Percentiles rank a stretch among this genome's conserved stretches.
Conservation (phyloP, 2,329 filamentous ascomycete species). For the Clarireedia homoeocarpa region DNA sequence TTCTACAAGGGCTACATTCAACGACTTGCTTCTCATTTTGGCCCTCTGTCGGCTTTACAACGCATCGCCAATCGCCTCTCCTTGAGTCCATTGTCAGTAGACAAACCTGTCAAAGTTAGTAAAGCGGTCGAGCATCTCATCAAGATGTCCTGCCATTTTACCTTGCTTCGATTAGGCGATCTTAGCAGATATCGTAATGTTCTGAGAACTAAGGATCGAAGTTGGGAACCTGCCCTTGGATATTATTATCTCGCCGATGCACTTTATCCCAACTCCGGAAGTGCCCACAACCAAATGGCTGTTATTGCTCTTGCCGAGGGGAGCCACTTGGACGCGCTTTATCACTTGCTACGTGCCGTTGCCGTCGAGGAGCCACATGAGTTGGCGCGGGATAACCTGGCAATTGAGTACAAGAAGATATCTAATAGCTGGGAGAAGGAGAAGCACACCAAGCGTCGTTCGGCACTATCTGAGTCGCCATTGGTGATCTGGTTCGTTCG, state of each 20-base stretch:
- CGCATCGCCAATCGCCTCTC: constrained; percentile 27
- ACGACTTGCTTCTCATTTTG: constrained; percentile 57
- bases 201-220: constrained; percentile 58
- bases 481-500: constrained; percentile 77
- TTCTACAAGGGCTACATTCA: constrained; percentile 87
- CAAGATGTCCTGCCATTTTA: constrained; percentile 69
- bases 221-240: constrained; percentile 71
- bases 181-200: constrained; percentile 79
- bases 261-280: constrained; percentile 70
- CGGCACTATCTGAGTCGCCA: constrained; percentile 37
- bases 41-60: constrained; percentile 23
- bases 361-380: constrained; percentile 68
- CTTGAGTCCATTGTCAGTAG: constrained; percentile 21
- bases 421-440: constrained; percentile 47
- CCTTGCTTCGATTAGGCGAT: constrained; percentile 81
- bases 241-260: constrained; percentile 80
- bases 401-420: constrained; percentile 68
- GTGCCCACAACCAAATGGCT: constrained; percentile 83
- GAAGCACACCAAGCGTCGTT: constrained; percentile 31
- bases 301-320: constrained; percentile 73
- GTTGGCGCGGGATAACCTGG: constrained; percentile 67
- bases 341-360: constrained; percentile 81
- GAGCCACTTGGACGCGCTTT: constrained; percentile 77
- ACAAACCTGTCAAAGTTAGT: constrained; percentile 19
- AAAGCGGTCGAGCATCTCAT: constrained; percentile 38